A percentile compares a stretch with the other conserved stretches of the same genome.
phyloP scores from a whole-genome alignment of 208 protist genomes.

The Tritrichomonas foetus region DNA sequence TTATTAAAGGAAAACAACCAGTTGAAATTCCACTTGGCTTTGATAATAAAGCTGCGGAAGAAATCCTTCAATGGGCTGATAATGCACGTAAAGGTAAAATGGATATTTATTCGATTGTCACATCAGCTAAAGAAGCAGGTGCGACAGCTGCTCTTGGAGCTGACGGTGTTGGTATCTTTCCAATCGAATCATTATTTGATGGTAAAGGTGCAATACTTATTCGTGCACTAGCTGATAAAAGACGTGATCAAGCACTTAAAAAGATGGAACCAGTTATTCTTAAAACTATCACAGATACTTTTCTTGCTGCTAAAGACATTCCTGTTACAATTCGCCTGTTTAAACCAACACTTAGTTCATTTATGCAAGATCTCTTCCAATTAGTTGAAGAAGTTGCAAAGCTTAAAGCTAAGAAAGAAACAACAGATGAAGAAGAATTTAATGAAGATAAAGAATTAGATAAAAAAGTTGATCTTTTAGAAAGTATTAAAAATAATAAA shows the following conservation, averaged over 20 bases:
- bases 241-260: neutral
- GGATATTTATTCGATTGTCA: neutral
- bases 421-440: neutral
- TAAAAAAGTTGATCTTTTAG: neutral
- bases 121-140: neutral
- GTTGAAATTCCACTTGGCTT: too few relatives aligned
- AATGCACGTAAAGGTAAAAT: neutral
- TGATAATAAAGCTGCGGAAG: neutral
- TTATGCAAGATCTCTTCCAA: neutral
- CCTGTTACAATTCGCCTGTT: neutral
- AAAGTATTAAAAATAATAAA: neutral
- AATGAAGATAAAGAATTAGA: conserved; percentile 5
- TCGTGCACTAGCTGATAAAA: neutral
- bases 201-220: neutral
- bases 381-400: neutral
- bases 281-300: neutral
- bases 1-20: neutral
- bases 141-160: neutral
- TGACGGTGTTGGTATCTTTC: neutral
- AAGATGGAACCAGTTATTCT: neutral
- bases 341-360: neutral
- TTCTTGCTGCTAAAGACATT: neutral
- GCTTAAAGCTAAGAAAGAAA: neutral
- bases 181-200: neutral
- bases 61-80: neutral